Conservation (phyloP, 2,329 filamentous ascomycete species). For the Exophiala sp. region DNA sequence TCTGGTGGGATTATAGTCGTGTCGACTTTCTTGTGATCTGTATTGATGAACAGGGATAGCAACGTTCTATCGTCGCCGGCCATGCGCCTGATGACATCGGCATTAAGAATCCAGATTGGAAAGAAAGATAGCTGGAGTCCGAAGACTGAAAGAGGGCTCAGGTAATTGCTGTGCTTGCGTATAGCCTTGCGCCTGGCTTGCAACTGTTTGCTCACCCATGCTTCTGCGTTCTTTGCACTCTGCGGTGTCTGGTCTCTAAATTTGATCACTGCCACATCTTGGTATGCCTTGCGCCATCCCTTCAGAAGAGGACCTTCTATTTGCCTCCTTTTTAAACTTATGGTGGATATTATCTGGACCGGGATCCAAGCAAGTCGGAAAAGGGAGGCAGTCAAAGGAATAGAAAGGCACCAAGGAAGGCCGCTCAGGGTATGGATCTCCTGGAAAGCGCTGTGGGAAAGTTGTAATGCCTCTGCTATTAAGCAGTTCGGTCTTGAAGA, state of each 20-base stretch:
- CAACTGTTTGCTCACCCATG: conserved; percentile 18
- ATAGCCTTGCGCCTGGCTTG: conserved; percentile 21
- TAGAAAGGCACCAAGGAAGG: conserved; percentile 50
- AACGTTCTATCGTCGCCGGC: conserved; percentile 16
- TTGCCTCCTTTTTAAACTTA: conserved; percentile 38
- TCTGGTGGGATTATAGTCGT: conserved; percentile 36
- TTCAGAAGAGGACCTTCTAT: conserved; percentile 38
- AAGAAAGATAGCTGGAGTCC: conserved; percentile 18
- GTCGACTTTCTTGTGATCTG: conserved; percentile 13
- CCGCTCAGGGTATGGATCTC: conserved; percentile 45
- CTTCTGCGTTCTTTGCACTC: conserved; percentile 9
- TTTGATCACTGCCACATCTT: conserved; percentile 22
- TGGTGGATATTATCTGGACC: conserved; percentile 40
- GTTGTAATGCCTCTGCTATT: conserved; percentile 15
- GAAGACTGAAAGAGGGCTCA: conserved; percentile 1
- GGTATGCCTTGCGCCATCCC: conserved; percentile 33
- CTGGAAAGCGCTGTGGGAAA: conserved; percentile 17
- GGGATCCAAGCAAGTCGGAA: conserved; percentile 48
- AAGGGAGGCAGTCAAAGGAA: conserved; percentile 51
- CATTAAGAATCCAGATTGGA: conserved; percentile 20
- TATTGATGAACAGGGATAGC: conserved; percentile 13
- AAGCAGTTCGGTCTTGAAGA: conserved; percentile 39
- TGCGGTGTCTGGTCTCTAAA: conserved; percentile 5
- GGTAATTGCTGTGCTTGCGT: conserved; percentile 21
- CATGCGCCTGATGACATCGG: conserved; percentile 20